These are phyloP conservation scores for Fraxinus pennsylvanica DNA, from an alignment of 257 asterid species.

Conservation along the genomic window DNA sequence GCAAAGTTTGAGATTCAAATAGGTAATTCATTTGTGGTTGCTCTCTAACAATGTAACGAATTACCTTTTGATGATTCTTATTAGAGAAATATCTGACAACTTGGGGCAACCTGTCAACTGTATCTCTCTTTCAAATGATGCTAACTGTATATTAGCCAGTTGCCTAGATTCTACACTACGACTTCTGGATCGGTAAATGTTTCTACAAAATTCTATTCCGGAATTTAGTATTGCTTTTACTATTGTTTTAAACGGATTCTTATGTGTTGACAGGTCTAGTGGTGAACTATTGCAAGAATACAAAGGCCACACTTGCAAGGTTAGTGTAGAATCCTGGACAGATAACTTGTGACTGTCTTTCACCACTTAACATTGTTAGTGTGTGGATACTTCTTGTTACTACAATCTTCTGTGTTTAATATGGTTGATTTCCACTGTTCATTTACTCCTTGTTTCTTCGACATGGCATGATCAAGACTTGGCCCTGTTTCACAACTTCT, in stretches of 20 bases:
- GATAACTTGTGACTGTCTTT: constrained; percentile 15
- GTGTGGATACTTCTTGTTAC: neutral
- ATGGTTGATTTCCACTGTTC: neutral
- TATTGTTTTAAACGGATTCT: constrained; percentile 9
- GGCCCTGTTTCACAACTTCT: neutral
- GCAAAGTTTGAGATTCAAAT: neutral
- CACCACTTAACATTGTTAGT: constrained; percentile 13
- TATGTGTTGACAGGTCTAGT: constrained; percentile 51
- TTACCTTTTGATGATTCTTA: constrained; percentile 30
- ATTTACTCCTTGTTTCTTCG: neutral
- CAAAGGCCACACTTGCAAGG: constrained; percentile 97
- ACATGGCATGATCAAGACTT: neutral
- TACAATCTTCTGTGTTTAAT: neutral
- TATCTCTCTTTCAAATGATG: constrained; percentile 88
- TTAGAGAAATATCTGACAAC: constrained; percentile 81
- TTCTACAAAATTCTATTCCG: constrained; percentile 17
- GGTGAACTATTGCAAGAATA: constrained; percentile 95
- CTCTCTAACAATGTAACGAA: constrained; percentile 21
- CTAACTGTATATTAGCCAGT: constrained; percentile 82
- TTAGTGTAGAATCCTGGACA: constrained; percentile 27
- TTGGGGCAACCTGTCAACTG: constrained; percentile 94
- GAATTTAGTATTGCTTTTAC: neutral
- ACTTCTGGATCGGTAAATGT: constrained; percentile 77
- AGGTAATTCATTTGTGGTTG: constrained; percentile 13
- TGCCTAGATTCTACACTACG: constrained; percentile 89